Base-by-base conservation (phyloP, 1,284 basidiomycete genomes). In the Fistulinella staudtii region DNA sequence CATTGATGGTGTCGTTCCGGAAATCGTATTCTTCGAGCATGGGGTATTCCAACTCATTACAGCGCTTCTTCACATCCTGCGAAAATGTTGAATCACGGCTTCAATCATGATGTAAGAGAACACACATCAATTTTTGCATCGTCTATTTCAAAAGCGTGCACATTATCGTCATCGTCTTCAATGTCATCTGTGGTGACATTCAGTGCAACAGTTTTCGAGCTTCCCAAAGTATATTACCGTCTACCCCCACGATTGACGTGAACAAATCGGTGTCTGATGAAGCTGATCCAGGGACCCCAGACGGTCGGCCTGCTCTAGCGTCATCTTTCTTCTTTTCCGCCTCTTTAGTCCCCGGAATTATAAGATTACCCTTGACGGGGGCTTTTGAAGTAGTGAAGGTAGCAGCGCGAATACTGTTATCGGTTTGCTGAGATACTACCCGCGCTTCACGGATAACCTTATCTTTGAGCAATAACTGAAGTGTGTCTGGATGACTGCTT, bases 21-120 rank as follows among this genome's bases (percentile, higher is more conserved):
- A 97, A 98, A 65, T 98, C 94, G 62, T 98, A 98, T 67, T 98
- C 94, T 65, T 98, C 94, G 39, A 97, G 74, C 79, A 96, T 95
- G 3, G 94, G 94, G 53, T 93, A 92, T 61, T 96, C 92, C 33
- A 97, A 78, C 54, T 95, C 93, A 56, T 93, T 93, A 63, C 94
- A 97, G 33, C 89, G 82, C 56, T 89, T 89, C 67, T 94, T 93
- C 44, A 95, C 90, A 50, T 89, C 89, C 89, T 93, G 51, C 13
- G 31, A 46, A 44, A 31, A 34, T 8, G 31, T 54, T 22, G 42
- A 33, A 45, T 23, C 9, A 28, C 24, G 33, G 28, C 31, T 8
- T n/a, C 10, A 31, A 13, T 22, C 29, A 25, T 23, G 42, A 37
- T 41, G 22, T 22, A 29, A 39, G 34, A 39, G 17, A 21, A 67